Conservation (phyloP, 176 grass and related monocot species). For the Stipa capillata region DNA sequence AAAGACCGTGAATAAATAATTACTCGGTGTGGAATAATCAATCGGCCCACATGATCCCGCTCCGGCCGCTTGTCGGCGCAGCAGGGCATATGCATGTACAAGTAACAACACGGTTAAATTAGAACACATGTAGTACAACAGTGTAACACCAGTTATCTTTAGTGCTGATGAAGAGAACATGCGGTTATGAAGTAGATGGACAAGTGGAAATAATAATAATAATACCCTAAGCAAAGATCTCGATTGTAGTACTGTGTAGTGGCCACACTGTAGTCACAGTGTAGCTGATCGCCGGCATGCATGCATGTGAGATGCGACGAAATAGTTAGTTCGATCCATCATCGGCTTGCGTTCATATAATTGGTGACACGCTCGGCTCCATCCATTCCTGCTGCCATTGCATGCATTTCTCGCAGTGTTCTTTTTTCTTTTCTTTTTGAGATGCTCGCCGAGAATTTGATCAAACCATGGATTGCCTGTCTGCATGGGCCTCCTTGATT, state of each 20-base stretch:
- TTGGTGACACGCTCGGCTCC: not conserved
- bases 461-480: too few species aligned
- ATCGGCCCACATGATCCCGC: not conserved
- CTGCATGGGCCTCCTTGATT: too few species aligned
- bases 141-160: too few species aligned
- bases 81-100: not conserved
- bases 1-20: not conserved
- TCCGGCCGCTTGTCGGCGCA: not conserved
- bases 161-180: too few species aligned
- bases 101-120: not conserved
- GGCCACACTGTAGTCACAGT: not conserved
- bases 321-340: not conserved
- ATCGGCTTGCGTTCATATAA: not conserved
- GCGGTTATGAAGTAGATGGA: too few species aligned
- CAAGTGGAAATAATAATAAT: not conserved
- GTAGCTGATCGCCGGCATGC: not conserved
- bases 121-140: too few species aligned
- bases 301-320: not conserved
- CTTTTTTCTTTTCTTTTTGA: too few species aligned
- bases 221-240: not conserved
- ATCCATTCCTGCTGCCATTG: too few species aligned
- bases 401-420: not conserved
- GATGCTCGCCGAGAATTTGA: too few species aligned
- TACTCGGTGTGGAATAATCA: not conserved
- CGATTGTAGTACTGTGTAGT: not conserved